These are phyloP conservation scores for Mycena kentingensis DNA, from an alignment of 768 basidiomycete genomes.

Conservation along the genomic window DNA sequence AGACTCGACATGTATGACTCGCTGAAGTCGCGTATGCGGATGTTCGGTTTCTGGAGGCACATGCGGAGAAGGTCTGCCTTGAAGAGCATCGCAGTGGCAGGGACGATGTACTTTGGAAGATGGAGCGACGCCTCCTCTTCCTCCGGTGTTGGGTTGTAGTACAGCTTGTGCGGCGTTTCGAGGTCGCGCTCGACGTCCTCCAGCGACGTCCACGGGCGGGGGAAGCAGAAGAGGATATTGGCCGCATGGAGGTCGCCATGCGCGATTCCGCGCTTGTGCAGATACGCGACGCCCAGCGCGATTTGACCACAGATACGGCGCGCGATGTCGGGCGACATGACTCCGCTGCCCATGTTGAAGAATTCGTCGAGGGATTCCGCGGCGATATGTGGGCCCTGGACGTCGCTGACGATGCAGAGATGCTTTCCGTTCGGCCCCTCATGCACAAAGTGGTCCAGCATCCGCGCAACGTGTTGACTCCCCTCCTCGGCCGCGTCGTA, in stretches of 20 bases:
- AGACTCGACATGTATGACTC: background rate
- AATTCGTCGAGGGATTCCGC: constrained; percentile 31
- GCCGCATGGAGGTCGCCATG: background rate
- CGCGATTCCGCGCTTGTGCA: constrained; percentile 5
- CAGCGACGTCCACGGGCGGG: too few relatives aligned
- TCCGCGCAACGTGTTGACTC: constrained; percentile 64
- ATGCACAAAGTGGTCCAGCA: constrained; percentile 78
- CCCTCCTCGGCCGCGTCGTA: background rate
- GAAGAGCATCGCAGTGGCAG: background rate
- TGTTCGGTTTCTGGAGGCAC: background rate
- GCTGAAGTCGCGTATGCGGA: background rate
- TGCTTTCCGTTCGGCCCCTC: constrained; percentile 76
- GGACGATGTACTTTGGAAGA: background rate
- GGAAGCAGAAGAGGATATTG: background rate
- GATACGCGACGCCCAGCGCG: background rate
- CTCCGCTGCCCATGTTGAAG: background rate
- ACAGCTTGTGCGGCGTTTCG: background rate
- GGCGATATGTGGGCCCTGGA: constrained; percentile 74
- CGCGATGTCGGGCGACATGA: background rate
- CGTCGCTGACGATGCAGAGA: constrained; percentile 84
- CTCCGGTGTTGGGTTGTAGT: background rate
- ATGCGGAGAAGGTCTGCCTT: background rate
- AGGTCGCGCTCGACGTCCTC: background rate
- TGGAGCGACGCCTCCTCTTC: background rate
- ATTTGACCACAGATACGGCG: constrained; percentile 1